Evolutionary conservation across 768 basidiomycete species (phyloP).

Genomic region (Clitopilus passeckerianus): DNA sequence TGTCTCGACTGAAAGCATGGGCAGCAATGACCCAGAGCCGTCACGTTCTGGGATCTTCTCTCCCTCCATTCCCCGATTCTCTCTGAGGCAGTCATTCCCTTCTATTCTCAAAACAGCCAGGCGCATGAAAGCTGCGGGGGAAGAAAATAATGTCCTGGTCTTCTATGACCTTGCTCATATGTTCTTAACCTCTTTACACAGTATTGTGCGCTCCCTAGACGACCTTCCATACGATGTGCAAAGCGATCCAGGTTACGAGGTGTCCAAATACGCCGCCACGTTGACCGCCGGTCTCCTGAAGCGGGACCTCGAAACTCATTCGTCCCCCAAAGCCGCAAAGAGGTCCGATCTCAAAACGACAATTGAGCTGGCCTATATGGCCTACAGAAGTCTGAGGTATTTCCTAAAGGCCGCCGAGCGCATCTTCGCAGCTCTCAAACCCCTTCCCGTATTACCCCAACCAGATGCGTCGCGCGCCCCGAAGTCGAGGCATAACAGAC

Average conservation of each 20-base stretch:
- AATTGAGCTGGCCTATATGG: constrained; percentile 21
- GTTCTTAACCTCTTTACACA: constrained; percentile 11
- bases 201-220: constrained; percentile 11
- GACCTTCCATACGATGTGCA: constrained; percentile 10
- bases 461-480: neutral
- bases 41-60: constrained; percentile 13
- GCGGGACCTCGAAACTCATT: constrained; percentile 1
- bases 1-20: constrained; percentile 16
- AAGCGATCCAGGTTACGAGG: constrained; percentile 8
- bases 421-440: constrained; percentile 15
- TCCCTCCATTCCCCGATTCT: constrained; percentile 14
- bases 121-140: constrained; percentile 18
- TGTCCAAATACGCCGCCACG: constrained; percentile 10
- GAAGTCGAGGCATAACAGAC: neutral
- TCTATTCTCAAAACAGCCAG: constrained; percentile 24
- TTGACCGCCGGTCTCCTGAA: constrained; percentile 9
- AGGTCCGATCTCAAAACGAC: neutral
- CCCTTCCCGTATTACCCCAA: constrained; percentile 17
- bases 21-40: constrained; percentile 19
- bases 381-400: constrained; percentile 17
- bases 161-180: constrained; percentile 11
- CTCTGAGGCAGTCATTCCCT: constrained; percentile 28
- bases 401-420: constrained; percentile 23
- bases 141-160: constrained; percentile 4
- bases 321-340: neutral